These are phyloP conservation scores for Agapanthus africanus DNA, from an alignment of 106 monocot genomes.

Conservation along the genomic window DNA sequence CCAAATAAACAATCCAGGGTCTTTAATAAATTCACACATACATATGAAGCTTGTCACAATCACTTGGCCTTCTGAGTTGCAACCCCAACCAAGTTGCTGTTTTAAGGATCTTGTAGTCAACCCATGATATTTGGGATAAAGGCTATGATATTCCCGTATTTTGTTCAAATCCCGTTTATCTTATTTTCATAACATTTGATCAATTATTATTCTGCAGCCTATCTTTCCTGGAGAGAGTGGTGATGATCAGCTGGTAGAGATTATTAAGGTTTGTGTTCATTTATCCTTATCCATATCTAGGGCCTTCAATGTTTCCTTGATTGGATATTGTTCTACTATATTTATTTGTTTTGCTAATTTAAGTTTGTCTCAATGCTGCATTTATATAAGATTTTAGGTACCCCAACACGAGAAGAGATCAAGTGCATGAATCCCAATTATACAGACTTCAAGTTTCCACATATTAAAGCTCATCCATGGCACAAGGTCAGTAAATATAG, in stretches of 20 bases:
- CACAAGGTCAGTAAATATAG: conserved; percentile 19
- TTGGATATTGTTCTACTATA: not conserved
- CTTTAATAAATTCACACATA: too few species aligned
- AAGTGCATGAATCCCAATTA: conserved; percentile 47
- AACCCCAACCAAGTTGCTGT: too few species aligned
- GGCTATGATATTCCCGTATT: conserved; percentile 48
- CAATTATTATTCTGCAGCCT: conserved; percentile 16
- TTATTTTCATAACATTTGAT: not conserved
- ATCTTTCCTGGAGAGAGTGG: conserved; percentile 30
- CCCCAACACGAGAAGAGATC: conserved; percentile 40
- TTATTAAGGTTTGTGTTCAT: conserved; percentile 20
- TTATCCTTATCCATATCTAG: not conserved
- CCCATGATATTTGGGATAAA: conserved; percentile 38
- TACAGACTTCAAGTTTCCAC: conserved; percentile 38
- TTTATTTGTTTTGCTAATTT: not conserved
- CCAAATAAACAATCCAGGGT: too few species aligned
- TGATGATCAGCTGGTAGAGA: conserved; percentile 30
- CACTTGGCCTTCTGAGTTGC: too few species aligned
- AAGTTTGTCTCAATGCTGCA: not conserved
- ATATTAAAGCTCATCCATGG: conserved; percentile 45
- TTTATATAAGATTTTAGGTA: conserved; percentile 26
- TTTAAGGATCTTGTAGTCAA: conserved; percentile 28
- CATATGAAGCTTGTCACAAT: too few species aligned
- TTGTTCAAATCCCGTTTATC: not conserved
- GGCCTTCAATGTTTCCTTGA: conserved; percentile 3